phyloP scores from a whole-genome alignment of 495 filamentous ascomycete species.

The Neurospora sp. region DNA sequence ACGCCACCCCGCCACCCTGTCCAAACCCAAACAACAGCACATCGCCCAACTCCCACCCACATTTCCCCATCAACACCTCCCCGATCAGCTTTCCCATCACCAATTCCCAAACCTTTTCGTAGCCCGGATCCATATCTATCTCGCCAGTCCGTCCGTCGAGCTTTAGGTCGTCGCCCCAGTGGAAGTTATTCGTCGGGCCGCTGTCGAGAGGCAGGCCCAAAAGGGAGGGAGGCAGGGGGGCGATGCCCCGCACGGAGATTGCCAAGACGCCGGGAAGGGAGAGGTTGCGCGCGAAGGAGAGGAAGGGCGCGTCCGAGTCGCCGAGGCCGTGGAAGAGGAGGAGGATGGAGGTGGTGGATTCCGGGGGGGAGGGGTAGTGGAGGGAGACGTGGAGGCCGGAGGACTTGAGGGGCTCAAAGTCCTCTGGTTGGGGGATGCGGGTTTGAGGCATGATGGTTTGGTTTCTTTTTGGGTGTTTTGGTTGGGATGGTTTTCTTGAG shows the following conservation, averaged over 20 bases:
- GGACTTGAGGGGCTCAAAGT: constrained; percentile 2
- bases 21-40: constrained; percentile 77
- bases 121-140: constrained; percentile 73
- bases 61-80: constrained; percentile 51
- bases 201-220: constrained; percentile 34
- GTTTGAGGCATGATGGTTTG: background rate
- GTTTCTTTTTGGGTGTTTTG: background rate
- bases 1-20: constrained; percentile 73
- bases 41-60: constrained; percentile 57
- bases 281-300: constrained; percentile 60
- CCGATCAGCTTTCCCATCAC: constrained; percentile 49
- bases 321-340: constrained; percentile 87
- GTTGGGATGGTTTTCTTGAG: background rate
- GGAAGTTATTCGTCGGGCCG: constrained; percentile 37
- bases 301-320: constrained; percentile 61
- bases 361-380: constrained; percentile 27
- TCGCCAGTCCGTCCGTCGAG: constrained; percentile 52
- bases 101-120: constrained; percentile 41
- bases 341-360: constrained; percentile 59
- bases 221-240: constrained; percentile 62
- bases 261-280: constrained; percentile 69
- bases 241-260: constrained; percentile 64
- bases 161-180: constrained; percentile 87
- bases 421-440: background rate
- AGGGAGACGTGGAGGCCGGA: constrained; percentile 9